A percentile compares a stretch with the other conserved stretches of the same genome.
These are phyloP conservation scores for Pythium phragmitis DNA, from an alignment of 352 stramenopile genomes.

Conservation along the genomic window DNA sequence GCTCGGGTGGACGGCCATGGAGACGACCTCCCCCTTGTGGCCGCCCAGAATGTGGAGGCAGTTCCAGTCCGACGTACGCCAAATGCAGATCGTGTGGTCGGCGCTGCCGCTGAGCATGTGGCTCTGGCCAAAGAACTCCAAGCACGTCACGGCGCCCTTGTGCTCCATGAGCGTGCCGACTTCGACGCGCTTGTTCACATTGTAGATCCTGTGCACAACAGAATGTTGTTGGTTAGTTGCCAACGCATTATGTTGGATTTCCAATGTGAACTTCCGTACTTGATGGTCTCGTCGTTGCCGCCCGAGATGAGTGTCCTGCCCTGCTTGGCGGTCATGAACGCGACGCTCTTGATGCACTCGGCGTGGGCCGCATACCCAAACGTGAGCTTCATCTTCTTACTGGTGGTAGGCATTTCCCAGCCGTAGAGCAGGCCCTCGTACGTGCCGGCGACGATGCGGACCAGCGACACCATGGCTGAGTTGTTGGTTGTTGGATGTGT, in stretches of 20 bases:
- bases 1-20: slow-evolving; percentile 86
- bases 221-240: neutral
- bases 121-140: slow-evolving; percentile 87
- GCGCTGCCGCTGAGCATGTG: slow-evolving; percentile 86
- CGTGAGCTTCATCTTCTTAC: slow-evolving; percentile 70
- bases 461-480: slow-evolving; percentile 33
- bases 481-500: slow-evolving; percentile 9
- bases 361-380: slow-evolving; percentile 83
- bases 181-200: slow-evolving; percentile 86
- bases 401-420: slow-evolving; percentile 58
- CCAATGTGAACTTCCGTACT: slow-evolving; percentile 34
- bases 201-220: slow-evolving; percentile 69
- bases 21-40: slow-evolving; percentile 84
- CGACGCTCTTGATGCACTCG: slow-evolving; percentile 86
- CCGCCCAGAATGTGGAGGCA: slow-evolving; percentile 87
- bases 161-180: slow-evolving; percentile 87
- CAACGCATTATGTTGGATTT: neutral
- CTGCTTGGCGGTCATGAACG: slow-evolving; percentile 76
- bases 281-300: slow-evolving; percentile 87
- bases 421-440: slow-evolving; percentile 88
- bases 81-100: slow-evolving; percentile 90
- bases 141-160: slow-evolving; percentile 79
- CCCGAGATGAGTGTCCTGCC: slow-evolving; percentile 83
- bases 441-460: slow-evolving; percentile 81
- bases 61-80: slow-evolving; percentile 89